Evolutionary conservation across 2,329 filamentous ascomycete genomes (phyloP).

Genomic region (Hypocreales sp.): DNA sequence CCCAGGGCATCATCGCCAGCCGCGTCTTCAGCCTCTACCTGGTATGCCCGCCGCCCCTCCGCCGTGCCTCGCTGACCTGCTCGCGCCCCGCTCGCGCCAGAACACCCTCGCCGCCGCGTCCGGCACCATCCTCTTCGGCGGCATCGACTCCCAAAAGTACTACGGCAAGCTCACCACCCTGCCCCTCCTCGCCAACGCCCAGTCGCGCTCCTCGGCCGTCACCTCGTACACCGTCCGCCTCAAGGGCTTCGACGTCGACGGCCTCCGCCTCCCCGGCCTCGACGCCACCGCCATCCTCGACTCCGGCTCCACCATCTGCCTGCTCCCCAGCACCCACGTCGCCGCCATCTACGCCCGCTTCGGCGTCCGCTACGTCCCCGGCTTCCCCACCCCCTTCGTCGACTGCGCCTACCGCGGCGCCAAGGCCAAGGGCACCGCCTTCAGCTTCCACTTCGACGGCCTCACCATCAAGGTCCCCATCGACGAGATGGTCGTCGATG

Average conservation of each 20-base stretch:
- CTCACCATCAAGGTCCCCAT: slow-evolving; percentile 32
- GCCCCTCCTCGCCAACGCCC: slow-evolving; percentile 29
- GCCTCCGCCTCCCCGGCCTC: slow-evolving; percentile 18
- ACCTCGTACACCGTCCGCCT: slow-evolving; percentile 19
- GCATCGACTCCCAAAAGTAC: slow-evolving; percentile 62
- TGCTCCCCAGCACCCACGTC: slow-evolving; percentile 47
- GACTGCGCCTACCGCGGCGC: slow-evolving; percentile 33
- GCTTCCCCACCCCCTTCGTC: slow-evolving; percentile 30
- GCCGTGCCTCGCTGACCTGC: too few relatives aligned
- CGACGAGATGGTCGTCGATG: slow-evolving; percentile 35
- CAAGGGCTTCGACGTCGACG: slow-evolving; percentile 22
- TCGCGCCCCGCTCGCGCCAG: slow-evolving; percentile 6
- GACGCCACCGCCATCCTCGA: slow-evolving; percentile 50
- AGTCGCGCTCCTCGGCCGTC: slow-evolving; percentile 24
- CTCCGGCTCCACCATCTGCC: slow-evolving; percentile 56
- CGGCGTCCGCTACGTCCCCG: slow-evolving; percentile 27
- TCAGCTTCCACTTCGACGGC: slow-evolving; percentile 36
- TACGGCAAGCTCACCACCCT: slow-evolving; percentile 29
- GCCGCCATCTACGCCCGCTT: slow-evolving; percentile 32
- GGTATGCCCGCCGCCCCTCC: slow-evolving; percentile 11
- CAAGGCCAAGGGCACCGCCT: slow-evolving; percentile 25
- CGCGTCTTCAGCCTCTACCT: slow-evolving; percentile 57
- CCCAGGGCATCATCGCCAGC: slow-evolving; percentile 43
- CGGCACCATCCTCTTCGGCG: slow-evolving; percentile 64
- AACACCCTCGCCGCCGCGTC: slow-evolving; percentile 48